Evolutionary conservation across 139 green algal genomes (phyloP), one percentile per base, ranked within the genome.

Genomic region (Dunaliella primolecta): DNA sequence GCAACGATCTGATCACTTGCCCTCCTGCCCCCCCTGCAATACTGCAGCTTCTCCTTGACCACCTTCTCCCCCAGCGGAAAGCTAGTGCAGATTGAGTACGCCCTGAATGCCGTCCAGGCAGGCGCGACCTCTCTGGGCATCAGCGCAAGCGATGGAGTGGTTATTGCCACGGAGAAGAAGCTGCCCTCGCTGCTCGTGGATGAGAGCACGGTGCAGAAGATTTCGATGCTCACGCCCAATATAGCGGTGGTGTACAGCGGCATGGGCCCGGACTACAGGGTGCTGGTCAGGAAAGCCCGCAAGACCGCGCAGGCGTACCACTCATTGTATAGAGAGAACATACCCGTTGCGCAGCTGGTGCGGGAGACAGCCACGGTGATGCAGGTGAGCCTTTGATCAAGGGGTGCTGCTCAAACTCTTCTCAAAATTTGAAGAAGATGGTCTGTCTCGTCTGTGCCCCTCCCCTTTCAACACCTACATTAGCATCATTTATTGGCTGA

Each of bases 81-180:
- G 93, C 94, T 99, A 1, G 95, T 98, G 15, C 95, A 98, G 83
- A 99, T 99, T 55, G 97, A 99, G 88, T 98, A 99, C 89, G 97
- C 97, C 1, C 92, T 99, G 1, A 98, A 98, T 23, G 97, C 97
- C 11, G 97, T 99, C 23, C 87, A 90, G 74, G 91, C 92, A 11
- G 97, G 97, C 29, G 95, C 97, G 11, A 99, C 97, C 0, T 98
- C 95, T 1, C 89, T 99, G 32, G 97, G 97, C 36, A 98, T 99
- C 78, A 96, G 96, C 70, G 97, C 97, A 71, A 96, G 90, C 21
- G 97, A 99, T 82, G 97, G 97, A 35, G 97, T 99, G 31, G 97
- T 99, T 21, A 95, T 99, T 34, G 97, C 97, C 31, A 99, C 97
- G 31, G 97, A 99, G 84, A 99, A 99, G 92, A 99, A 99, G 90